These are phyloP conservation scores for Astragalus glycyphyllos DNA, from an alignment of 306 rosid genomes.

Conservation along the genomic window DNA sequence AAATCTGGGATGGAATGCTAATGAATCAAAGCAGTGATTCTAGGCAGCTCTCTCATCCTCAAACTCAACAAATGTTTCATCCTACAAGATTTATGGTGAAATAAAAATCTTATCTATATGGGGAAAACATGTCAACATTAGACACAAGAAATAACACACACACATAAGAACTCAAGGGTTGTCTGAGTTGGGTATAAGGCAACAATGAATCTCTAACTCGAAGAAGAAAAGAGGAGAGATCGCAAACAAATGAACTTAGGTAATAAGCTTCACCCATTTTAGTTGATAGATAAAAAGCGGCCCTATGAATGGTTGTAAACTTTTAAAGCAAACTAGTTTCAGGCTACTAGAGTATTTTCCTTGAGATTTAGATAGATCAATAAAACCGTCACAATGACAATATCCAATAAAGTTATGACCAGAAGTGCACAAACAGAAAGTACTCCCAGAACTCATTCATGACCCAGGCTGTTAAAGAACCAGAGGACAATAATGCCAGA, in stretches of 20 bases:
- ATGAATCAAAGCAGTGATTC: background rate
- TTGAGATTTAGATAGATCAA: background rate
- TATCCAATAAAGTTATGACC: background rate
- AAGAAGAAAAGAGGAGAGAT: background rate
- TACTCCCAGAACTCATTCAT: background rate
- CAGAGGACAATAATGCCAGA: constrained; percentile 14
- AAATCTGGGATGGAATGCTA: constrained; percentile 4
- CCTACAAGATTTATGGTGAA: constrained; percentile 5
- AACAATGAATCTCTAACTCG: constrained; percentile 8
- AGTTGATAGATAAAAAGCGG: background rate
- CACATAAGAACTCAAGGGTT: background rate
- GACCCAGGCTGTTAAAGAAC: background rate
- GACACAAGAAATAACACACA: background rate
- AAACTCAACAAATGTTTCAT: constrained; percentile 16
- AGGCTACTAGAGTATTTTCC: background rate
- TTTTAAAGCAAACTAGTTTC: too few species aligned
- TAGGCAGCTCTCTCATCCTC: constrained; percentile 24
- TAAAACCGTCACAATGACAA: background rate
- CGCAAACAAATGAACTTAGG: constrained; percentile 2
- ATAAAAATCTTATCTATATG: background rate
- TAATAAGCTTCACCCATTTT: constrained; percentile 16
- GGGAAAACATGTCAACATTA: background rate
- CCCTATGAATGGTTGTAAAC: background rate
- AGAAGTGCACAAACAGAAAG: background rate
- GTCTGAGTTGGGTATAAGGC: background rate